Evolutionary conservation across 371 early-diverging fungal species (phyloP).

Genomic region (Polyrhizophydium stewartii): DNA sequence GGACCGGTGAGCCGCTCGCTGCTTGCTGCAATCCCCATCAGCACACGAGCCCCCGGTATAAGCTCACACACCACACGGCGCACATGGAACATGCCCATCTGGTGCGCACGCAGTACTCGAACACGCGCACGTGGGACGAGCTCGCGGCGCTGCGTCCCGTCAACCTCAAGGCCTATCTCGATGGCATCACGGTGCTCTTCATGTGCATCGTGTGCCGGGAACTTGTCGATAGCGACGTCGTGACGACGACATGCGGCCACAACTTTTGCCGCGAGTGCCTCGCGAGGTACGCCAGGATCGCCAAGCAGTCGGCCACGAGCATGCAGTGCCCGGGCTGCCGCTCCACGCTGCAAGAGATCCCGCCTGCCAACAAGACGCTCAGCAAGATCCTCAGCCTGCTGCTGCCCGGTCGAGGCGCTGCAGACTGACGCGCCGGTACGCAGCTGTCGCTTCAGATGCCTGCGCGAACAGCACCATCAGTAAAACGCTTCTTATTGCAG

Average conservation of each 20-base stretch:
- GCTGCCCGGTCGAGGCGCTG: background rate
- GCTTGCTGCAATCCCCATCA: background rate
- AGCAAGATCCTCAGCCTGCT: background rate
- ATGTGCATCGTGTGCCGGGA: background rate
- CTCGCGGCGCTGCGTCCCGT: background rate
- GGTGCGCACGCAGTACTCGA: background rate
- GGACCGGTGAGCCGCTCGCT: background rate
- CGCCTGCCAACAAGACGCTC: background rate
- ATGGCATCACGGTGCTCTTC: background rate
- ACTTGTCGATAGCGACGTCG: background rate
- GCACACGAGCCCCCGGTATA: background rate
- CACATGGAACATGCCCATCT: background rate
- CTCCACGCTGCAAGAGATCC: background rate
- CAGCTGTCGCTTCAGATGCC: no score
- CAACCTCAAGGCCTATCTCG: background rate
- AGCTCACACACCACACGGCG: background rate
- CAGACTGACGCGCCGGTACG: no score
- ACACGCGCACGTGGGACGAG: background rate
- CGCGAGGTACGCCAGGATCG: background rate
- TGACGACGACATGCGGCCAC: background rate
- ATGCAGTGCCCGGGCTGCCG: background rate
- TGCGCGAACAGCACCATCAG: no score
- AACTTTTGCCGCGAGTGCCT: background rate
- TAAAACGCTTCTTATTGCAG: no score
- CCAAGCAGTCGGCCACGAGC: background rate